Conservation (phyloP, 2,329 filamentous ascomycete genomes). For the Atkinsonella hypoxylon region DNA sequence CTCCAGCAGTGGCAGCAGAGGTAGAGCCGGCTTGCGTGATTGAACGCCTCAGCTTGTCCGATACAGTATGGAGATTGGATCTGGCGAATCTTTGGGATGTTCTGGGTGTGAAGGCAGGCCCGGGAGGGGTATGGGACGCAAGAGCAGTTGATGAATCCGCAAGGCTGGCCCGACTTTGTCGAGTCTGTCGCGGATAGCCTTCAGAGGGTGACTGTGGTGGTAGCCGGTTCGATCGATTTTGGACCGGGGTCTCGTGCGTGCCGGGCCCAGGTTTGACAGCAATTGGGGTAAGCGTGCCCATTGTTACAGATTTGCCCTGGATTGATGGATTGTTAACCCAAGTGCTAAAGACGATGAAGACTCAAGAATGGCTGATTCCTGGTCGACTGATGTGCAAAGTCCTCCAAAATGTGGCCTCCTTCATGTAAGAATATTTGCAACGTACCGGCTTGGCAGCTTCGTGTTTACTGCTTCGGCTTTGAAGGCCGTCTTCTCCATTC, state of each 20-base stretch:
- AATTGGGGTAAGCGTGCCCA: slow-evolving; percentile 15
- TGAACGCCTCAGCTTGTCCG: slow-evolving; percentile 24
- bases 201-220: slow-evolving; percentile 23
- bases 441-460: slow-evolving; percentile 12
- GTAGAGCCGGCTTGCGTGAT: slow-evolving; percentile 15
- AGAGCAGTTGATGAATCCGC: slow-evolving; percentile 17
- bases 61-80: slow-evolving; percentile 18
- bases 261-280: slow-evolving; percentile 15
- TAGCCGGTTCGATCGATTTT: slow-evolving; percentile 17
- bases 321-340: background rate
- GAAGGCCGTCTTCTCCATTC: slow-evolving; percentile 10
- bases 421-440: background rate
- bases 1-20: background rate
- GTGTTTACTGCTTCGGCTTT: background rate
- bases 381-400: background rate
- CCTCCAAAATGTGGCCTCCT: background rate
- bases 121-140: background rate
- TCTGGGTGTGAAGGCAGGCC: slow-evolving; percentile 11
- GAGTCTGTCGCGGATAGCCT: slow-evolving; percentile 18
- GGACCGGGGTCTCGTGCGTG: slow-evolving; percentile 15
- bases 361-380: too few relatives aligned
- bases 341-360: too few relatives aligned
- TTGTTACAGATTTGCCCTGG: slow-evolving; percentile 12
- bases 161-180: slow-evolving; percentile 17
- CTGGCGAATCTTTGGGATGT: slow-evolving; percentile 15